Percentiles rank a stretch among this genome's conserved stretches.
Evolutionary conservation across 2,329 filamentous ascomycete species (phyloP).

Genomic region (Teratosphaeria gauchensis): DNA sequence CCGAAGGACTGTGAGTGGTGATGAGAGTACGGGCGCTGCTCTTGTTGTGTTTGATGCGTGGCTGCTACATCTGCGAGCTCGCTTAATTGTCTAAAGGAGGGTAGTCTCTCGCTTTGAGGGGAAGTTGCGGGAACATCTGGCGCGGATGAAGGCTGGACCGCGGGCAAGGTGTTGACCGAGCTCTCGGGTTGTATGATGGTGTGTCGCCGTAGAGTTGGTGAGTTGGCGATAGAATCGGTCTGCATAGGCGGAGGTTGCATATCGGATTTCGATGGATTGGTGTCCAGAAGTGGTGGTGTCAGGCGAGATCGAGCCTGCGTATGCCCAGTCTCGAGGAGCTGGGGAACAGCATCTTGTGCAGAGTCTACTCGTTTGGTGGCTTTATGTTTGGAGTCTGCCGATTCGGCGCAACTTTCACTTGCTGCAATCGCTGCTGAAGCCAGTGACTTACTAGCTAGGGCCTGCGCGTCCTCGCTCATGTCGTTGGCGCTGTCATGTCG

Average conservation of each 20-base stretch:
- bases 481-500: conserved; percentile 2
- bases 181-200: conserved; percentile 3
- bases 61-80: conserved; percentile 21
- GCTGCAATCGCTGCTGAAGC: conserved; percentile 1
- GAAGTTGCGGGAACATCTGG: conserved; percentile 11
- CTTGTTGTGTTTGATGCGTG: conserved; percentile 12
- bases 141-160: conserved; percentile 15
- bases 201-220: conserved; percentile 15
- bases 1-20: conserved; percentile 20
- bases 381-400: neutral
- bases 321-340: conserved; percentile 1
- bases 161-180: conserved; percentile 13
- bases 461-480: neutral
- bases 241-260: neutral
- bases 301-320: neutral
- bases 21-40: conserved; percentile 11
- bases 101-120: conserved; percentile 18
- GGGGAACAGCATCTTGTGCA: conserved; percentile 11
- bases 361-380: conserved; percentile 9
- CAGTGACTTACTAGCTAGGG: neutral
- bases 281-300: neutral
- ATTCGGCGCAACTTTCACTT: neutral
- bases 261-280: neutral
- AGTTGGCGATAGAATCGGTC: conserved; percentile 9
- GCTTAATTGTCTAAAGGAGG: conserved; percentile 24